Conservation (phyloP, 2,329 filamentous ascomycete genomes). For the Niveomyces coronatus region DNA sequence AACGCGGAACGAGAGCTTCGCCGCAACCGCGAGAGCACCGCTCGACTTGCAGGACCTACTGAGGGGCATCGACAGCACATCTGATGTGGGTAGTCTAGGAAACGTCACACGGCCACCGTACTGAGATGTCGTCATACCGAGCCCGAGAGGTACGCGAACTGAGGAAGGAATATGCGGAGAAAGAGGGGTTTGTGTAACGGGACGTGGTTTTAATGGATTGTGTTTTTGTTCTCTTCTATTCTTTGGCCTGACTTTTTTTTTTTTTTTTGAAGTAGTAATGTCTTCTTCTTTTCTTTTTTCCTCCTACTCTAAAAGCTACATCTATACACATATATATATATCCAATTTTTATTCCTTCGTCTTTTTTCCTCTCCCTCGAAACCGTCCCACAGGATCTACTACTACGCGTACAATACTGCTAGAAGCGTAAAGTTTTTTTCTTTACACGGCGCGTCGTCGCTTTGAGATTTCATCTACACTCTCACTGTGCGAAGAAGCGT, state of each 20-base stretch:
- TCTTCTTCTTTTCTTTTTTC: not conserved
- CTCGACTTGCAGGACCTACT: slow-evolving; percentile 37
- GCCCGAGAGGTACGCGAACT: too few relatives aligned
- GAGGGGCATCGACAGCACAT: slow-evolving; percentile 38
- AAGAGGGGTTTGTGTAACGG: not conserved
- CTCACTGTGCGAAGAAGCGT: too few relatives aligned
- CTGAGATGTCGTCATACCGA: too few relatives aligned
- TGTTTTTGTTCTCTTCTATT: not conserved
- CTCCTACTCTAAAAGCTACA: not conserved
- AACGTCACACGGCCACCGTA: slow-evolving; percentile 40
- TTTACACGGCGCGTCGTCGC: too few relatives aligned
- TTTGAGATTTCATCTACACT: too few relatives aligned
- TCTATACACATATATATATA: not conserved
- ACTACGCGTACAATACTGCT: too few relatives aligned
- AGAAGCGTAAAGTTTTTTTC: too few relatives aligned
- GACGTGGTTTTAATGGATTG: not conserved
- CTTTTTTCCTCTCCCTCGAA: not conserved
- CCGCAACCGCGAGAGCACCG: slow-evolving; percentile 16
- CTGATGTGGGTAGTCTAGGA: slow-evolving; percentile 34
- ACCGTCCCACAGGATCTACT: too few relatives aligned
- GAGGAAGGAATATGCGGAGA: not conserved
- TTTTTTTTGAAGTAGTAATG: not conserved
- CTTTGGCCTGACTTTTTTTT: not conserved
- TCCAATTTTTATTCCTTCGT: not conserved
- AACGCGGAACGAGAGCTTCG: slow-evolving; percentile 22